These are phyloP conservation scores for Gynandropsis gynandra DNA, from an alignment of 345 rosid genomes.

Conservation along the genomic window DNA sequence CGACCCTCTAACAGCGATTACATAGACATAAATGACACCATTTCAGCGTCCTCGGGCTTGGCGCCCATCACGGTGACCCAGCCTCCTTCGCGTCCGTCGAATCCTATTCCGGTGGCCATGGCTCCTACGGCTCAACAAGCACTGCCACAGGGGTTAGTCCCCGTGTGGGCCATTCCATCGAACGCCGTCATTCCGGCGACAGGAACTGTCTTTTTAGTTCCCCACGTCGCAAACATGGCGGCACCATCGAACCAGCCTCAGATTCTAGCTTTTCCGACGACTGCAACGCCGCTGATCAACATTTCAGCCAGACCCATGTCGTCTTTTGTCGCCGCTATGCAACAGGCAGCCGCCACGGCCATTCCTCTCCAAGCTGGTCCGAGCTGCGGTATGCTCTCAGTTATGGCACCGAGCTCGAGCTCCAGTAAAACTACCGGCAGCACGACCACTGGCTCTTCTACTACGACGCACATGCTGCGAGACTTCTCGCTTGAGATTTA, in stretches of 20 bases:
- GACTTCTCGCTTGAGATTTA: constrained; percentile 71
- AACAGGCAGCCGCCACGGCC: constrained; percentile 34
- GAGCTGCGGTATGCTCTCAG: constrained; percentile 16
- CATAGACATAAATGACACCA: constrained; percentile 48
- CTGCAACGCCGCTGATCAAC: constrained; percentile 38
- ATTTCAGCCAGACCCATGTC: constrained; percentile 51
- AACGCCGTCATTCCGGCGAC: no score
- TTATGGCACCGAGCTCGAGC: constrained; percentile 49
- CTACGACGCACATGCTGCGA: constrained; percentile 47
- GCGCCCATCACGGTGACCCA: constrained; percentile 31
- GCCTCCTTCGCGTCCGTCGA: constrained; percentile 16
- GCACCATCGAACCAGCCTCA: constrained; percentile 48
- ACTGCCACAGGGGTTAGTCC: constrained; percentile 58
- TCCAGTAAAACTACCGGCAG: constrained; percentile 25
- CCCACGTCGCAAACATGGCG: constrained; percentile 18
- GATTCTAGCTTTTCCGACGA: constrained; percentile 52
- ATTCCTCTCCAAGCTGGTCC: constrained; percentile 19
- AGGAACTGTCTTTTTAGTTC: constrained; percentile 56
- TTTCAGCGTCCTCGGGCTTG: constrained; percentile 41
- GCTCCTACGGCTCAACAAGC: constrained; percentile 11
- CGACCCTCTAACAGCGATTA: constrained; percentile 71
- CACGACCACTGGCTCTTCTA: no score
- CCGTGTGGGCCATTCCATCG: constrained; percentile 80
- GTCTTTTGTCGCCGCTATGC: constrained; percentile 53
- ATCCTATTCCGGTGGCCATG: background rate